Conservation (phyloP, 1,139 yeast species). For the Geotrichum bryndzae region DNA sequence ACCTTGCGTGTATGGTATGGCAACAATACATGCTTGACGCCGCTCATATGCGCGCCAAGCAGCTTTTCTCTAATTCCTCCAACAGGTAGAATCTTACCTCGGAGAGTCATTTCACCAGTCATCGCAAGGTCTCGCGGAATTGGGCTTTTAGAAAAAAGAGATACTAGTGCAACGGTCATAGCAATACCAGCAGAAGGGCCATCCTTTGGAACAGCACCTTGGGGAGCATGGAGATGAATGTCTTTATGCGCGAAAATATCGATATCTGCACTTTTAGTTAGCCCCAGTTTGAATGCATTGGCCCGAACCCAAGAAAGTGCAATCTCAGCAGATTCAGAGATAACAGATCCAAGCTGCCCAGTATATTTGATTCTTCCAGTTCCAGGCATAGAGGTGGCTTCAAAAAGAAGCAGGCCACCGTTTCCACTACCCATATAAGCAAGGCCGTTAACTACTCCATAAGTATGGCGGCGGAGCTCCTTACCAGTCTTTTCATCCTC, state of each 20-base stretch:
- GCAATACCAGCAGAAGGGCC: constrained; percentile 95
- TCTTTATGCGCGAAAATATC: constrained; percentile 47
- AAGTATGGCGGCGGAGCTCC: constrained; percentile 37
- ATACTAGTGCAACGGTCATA: constrained; percentile 73
- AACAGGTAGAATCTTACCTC: constrained; percentile 82
- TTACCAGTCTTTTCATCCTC: constrained; percentile 23
- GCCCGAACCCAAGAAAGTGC: constrained; percentile 71
- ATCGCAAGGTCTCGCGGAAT: constrained; percentile 70
- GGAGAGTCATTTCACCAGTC: constrained; percentile 88
- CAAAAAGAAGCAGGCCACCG: constrained; percentile 78
- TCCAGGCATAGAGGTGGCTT: constrained; percentile 62
- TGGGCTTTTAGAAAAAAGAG: constrained; percentile 61
- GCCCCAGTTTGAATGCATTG: constrained; percentile 41
- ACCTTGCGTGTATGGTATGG: constrained; percentile 70
- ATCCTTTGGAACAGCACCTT: constrained; percentile 82
- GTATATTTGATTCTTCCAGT: constrained; percentile 57
- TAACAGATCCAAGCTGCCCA: constrained; percentile 77
- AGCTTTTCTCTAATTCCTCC: constrained; percentile 86
- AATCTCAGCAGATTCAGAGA: constrained; percentile 76
- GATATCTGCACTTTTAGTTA: constrained; percentile 36
- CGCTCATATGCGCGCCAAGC: constrained; percentile 75
- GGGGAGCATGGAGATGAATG: constrained; percentile 81
- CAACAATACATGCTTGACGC: constrained; percentile 54
- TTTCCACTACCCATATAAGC: constrained; percentile 86
- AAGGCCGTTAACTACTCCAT: constrained; percentile 85